A percentile compares a stretch with the other conserved stretches of the same genome.
Conservation (phyloP, 2,329 filamentous ascomycete species). For the Madurella mycetomatis region DNA sequence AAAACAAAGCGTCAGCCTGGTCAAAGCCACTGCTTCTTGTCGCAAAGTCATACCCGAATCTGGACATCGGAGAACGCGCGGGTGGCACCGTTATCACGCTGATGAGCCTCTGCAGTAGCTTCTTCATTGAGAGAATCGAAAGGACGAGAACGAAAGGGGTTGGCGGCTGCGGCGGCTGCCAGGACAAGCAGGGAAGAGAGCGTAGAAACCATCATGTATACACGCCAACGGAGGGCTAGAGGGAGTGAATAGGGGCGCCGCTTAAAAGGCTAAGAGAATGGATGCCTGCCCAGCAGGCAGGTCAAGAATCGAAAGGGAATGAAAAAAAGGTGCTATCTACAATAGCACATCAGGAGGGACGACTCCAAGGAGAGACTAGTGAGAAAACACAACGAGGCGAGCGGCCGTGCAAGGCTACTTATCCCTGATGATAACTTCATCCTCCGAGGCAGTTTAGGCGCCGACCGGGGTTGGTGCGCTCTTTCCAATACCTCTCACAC, state of each 20-base stretch:
- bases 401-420: conserved; percentile 16
- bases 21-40: not conserved
- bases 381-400: conserved; percentile 2
- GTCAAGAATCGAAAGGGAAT: conserved; percentile 19
- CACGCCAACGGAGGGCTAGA: not conserved
- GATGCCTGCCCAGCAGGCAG: conserved; percentile 33
- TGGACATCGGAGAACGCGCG: conserved; percentile 41
- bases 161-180: conserved; percentile 28
- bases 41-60: conserved; percentile 31
- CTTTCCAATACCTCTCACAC: not conserved
- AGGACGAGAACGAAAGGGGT: conserved; percentile 30
- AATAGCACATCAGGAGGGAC: conserved; percentile 11
- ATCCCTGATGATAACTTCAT: conserved; percentile 13
- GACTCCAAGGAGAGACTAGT: conserved; percentile 6
- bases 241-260: conserved; percentile 1
- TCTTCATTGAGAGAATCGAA: conserved; percentile 41
- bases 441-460: conserved; percentile 6
- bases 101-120: conserved; percentile 43
- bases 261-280: conserved; percentile 23
- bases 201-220: conserved; percentile 22
- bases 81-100: conserved; percentile 41
- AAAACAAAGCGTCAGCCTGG: conserved; percentile 5
- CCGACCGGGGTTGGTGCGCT: not conserved
- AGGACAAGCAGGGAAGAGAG: conserved; percentile 27
- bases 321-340: conserved; percentile 26